Evolutionary conservation across 2,329 filamentous ascomycete genomes (phyloP).

Genomic region (Apiospora kogelbergensis): DNA sequence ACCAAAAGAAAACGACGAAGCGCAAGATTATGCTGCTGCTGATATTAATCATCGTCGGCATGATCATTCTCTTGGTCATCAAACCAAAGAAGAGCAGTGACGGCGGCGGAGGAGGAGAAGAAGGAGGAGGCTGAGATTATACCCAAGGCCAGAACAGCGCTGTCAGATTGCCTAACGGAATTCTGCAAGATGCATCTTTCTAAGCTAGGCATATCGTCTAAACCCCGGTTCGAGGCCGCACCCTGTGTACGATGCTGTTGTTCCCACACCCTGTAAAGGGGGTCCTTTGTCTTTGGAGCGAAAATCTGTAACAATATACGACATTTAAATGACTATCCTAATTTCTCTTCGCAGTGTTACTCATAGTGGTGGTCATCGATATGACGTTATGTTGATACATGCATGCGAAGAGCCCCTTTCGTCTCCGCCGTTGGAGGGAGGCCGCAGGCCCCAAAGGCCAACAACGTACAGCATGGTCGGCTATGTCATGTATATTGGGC

Average conservation of each 20-base stretch:
- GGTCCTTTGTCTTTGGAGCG: neutral
- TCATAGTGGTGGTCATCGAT: neutral
- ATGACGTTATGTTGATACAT: neutral
- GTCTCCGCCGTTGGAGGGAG: neutral
- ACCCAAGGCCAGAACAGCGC: neutral
- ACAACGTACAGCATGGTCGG: neutral
- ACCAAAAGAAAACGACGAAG: conserved; percentile 86
- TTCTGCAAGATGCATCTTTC: neutral
- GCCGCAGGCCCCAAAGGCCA: neutral
- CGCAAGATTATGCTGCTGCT: conserved; percentile 91
- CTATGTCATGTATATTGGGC: neutral
- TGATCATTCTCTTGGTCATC: conserved; percentile 80
- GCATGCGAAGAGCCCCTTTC: neutral
- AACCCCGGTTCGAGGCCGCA: neutral
- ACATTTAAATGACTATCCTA: conserved; percentile 3
- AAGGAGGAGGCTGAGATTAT: conserved; percentile 14
- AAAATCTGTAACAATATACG: conserved; percentile 5
- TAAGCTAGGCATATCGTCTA: neutral
- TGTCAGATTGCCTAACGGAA: neutral
- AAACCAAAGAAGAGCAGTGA: conserved; percentile 64
- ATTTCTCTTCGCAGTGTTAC: neutral
- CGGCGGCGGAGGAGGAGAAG: conserved; percentile 19
- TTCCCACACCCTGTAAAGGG: neutral
- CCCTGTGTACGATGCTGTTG: neutral
- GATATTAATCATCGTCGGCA: conserved; percentile 76